These are phyloP conservation scores for Terfezia boudieri DNA, from an alignment of 495 filamentous ascomycete species.

Conservation along the genomic window DNA sequence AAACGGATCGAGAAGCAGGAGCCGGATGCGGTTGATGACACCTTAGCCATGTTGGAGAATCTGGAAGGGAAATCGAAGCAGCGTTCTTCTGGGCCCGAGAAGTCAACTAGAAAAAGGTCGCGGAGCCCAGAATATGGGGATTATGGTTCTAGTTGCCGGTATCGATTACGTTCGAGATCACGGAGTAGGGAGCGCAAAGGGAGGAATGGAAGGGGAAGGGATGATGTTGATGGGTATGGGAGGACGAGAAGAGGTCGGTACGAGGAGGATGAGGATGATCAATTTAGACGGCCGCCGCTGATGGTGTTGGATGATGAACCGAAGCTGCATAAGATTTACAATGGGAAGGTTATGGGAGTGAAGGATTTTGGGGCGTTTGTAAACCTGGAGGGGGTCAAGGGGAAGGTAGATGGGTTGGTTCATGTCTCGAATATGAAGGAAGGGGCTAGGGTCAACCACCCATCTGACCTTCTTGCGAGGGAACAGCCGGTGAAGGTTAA, in stretches of 20 bases:
- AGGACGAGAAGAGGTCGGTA: constrained; percentile 24
- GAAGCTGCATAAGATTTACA: constrained; percentile 68
- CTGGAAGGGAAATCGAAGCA: constrained; percentile 44
- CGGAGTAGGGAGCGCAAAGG: constrained; percentile 1
- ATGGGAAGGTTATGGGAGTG: constrained; percentile 69
- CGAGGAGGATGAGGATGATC: constrained; percentile 33
- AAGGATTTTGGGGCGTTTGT: constrained; percentile 96
- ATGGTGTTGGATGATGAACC: constrained; percentile 61
- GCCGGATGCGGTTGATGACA: constrained; percentile 66
- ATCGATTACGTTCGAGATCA: background rate
- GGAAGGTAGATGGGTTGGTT: constrained; percentile 81
- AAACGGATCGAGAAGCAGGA: constrained; percentile 16
- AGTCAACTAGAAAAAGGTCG: background rate
- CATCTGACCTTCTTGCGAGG: constrained; percentile 59
- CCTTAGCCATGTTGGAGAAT: constrained; percentile 71
- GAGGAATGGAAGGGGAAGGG: constrained; percentile 15
- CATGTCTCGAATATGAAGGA: constrained; percentile 90
- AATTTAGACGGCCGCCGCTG: constrained; percentile 47
- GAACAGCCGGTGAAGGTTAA: constrained; percentile 85
- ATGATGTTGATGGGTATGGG: constrained; percentile 43
- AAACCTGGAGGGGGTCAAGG: constrained; percentile 63
- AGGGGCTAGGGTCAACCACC: constrained; percentile 72
- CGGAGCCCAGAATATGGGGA: constrained; percentile 9
- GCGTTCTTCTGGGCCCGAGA: constrained; percentile 12
- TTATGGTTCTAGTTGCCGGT: constrained; percentile 7